Evolutionary conservation across 2,329 filamentous ascomycete species (phyloP).

Genomic region (Penicillium sclerotiorum): DNA sequence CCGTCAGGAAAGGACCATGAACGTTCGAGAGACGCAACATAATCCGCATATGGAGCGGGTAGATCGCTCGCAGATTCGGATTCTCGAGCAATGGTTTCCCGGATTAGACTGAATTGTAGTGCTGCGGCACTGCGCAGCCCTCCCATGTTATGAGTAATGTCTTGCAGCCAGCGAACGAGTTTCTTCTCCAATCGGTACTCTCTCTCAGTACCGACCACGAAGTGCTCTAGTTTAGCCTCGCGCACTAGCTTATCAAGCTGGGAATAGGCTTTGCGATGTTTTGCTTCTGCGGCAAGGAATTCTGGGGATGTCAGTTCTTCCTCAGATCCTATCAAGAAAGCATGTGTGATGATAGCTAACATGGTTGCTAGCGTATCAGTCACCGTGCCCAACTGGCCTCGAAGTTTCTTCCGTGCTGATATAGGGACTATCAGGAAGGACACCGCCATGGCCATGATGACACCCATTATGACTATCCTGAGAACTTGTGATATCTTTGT

Average conservation of each 20-base stretch:
- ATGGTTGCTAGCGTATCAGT: conserved; percentile 78
- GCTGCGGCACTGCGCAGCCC: conserved; percentile 86
- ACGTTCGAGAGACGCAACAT: conserved; percentile 27
- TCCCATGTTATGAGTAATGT: conserved; percentile 83
- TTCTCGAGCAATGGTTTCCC: conserved; percentile 54
- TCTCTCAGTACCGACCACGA: conserved; percentile 74
- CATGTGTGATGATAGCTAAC: conserved; percentile 76
- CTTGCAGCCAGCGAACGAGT: conserved; percentile 81
- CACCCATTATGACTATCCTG: conserved; percentile 81
- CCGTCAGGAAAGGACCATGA: conserved; percentile 47
- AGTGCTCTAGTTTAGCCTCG: conserved; percentile 90
- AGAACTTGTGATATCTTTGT: conserved; percentile 80
- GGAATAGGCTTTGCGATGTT: conserved; percentile 68
- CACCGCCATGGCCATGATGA: conserved; percentile 69
- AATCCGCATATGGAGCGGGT: conserved; percentile 12
- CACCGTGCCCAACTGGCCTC: conserved; percentile 70
- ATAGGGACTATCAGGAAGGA: conserved; percentile 74
- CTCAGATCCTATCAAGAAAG: conserved; percentile 82
- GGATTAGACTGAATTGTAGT: conserved; percentile 83
- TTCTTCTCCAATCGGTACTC: conserved; percentile 78
- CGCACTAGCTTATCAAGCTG: conserved; percentile 75
- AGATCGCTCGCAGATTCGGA: conserved; percentile 20
- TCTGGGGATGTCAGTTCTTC: conserved; percentile 70
- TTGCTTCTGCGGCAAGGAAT: conserved; percentile 63
- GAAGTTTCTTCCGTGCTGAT: conserved; percentile 72